Evolutionary conservation across 352 stramenopile genomes (phyloP).

Genomic region (Aphanomyces astaci): DNA sequence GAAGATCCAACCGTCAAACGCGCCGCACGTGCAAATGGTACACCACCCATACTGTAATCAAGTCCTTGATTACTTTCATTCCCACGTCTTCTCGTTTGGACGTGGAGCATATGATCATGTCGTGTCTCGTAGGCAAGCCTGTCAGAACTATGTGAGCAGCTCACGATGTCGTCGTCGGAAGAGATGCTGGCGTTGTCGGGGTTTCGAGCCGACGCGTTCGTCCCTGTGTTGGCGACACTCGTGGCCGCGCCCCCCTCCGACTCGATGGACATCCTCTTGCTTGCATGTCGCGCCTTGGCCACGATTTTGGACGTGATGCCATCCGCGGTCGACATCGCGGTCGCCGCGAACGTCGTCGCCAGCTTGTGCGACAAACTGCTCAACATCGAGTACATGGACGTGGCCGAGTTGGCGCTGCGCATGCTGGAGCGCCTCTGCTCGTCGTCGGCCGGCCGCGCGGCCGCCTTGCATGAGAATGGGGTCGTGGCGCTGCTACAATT

Average conservation of each 20-base stretch:
- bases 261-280: slow-evolving; percentile 57
- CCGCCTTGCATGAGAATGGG: slow-evolving; percentile 49
- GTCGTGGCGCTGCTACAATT: slow-evolving; percentile 68
- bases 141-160: slow-evolving; percentile 54
- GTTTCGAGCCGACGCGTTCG: slow-evolving; percentile 53
- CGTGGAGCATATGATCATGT: background rate
- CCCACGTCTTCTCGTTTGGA: background rate
- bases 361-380: slow-evolving; percentile 61
- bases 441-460: slow-evolving; percentile 23
- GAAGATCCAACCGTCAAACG: background rate
- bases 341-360: slow-evolving; percentile 35
- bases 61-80: too few relatives aligned
- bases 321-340: slow-evolving; percentile 29
- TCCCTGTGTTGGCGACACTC: slow-evolving; percentile 37
- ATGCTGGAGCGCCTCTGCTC: slow-evolving; percentile 58
- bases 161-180: slow-evolving; percentile 53
- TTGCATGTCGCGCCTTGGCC: slow-evolving; percentile 45
- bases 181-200: slow-evolving; percentile 54
- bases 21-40: slow-evolving; percentile 12
- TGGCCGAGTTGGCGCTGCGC: slow-evolving; percentile 58
- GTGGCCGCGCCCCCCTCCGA: slow-evolving; percentile 28
- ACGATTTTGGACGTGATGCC: slow-evolving; percentile 52
- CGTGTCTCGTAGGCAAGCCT: slow-evolving; percentile 31
- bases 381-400: slow-evolving; percentile 79
- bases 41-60: too few relatives aligned